Base-by-base conservation (phyloP, 140 eudicot genomes). In the Ambrosia hybrid region DNA sequence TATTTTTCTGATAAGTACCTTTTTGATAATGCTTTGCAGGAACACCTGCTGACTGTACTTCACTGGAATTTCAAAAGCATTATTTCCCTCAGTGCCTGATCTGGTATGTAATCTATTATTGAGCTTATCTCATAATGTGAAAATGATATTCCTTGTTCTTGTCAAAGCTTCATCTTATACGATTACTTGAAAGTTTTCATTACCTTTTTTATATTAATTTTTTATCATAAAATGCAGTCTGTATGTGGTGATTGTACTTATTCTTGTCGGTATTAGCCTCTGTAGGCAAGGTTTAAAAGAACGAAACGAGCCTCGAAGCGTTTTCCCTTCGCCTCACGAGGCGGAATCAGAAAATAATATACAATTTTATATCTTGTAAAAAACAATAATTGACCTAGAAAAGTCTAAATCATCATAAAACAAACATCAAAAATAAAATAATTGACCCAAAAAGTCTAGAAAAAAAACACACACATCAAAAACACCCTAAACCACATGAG, bases 31-130 rank as follows among this genome's bases (percentile, higher is more conserved):
- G 30, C 60, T 76, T 75, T 66, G 43, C 86, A 94, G 97, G 98
- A 72, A 89, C 96, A 51, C 98, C 98, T 34, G 95, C 98, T 10
- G 98, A 92, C 68, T 92, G 96, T 75, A 73, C 98, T 43, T 87
- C 95, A 8, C 64, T 92, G 76, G 98, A 41, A 71, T 89, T 72
- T 89, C 98, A 5, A 70, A 83, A 72, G 83, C 86, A 30, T 89
- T 92, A 30, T 92, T 92, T 82, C 83, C 98, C 67, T 82, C 83
- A 1, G 70, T 67, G 30, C 98, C 98, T 67, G 96, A 92, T 82
- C 81, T 92, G 92, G 98, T 89, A 89, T 21, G 30, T 21, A 21
- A 21, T 21, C 30, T 4, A 57, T 65, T 41, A 57, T 73, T 55
- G 26, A 37, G 60, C 38, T 58, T 38, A 52, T 37, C 14, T 37